Evolutionary conservation across 192 early-diverging fungal species (phyloP), one percentile per base, ranked within the genome.

Genomic region (Rhizophagus sp.): DNA sequence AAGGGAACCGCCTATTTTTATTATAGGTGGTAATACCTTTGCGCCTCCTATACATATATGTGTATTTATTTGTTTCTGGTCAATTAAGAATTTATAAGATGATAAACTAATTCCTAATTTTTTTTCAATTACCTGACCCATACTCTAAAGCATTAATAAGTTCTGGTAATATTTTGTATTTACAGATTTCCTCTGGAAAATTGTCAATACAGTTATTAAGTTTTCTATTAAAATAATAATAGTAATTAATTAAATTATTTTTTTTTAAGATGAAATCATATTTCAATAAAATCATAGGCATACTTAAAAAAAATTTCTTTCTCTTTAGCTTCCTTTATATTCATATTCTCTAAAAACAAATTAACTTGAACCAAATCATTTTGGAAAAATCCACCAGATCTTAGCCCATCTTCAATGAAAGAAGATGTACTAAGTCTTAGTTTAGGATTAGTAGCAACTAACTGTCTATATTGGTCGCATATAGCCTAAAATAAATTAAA

Each of bases 131-230:
- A 83, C 87, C 93, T 30, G 92, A 90, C 50, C 93, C 94, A 83
- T 90, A 96, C 80, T 95, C 94, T 76, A 95, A 88, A 9, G 92
- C 85, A 34, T 96, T 93, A 25, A 96, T 87, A 27, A 99, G 88
- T 82, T 97, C 96, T 1, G 97, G 97, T 83, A 97, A 86, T 49
- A 99, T 92, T 85, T 99, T 99, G 88, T 96, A 92, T 74, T 93
- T 96, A 80, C 90, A 93, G 83, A 97, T 98, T 17, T 92, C 89
- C 24, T 82, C 77, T 39, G 97, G 97, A 73, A 97, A 96, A n/a
- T 86, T 82, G 22, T 92, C 93, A 19, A 97, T 87, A 2, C 88
- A 83, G 27, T 82, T 71, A 79, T 93, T 93, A 68, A 99, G 86
- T 61, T 94, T 91, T 33, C 95, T 90, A 61, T 44, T 66, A 17